Evolutionary conservation across 1,284 basidiomycete species (phyloP).

Genomic region (Cutaneotrichosporon arboriforme): DNA sequence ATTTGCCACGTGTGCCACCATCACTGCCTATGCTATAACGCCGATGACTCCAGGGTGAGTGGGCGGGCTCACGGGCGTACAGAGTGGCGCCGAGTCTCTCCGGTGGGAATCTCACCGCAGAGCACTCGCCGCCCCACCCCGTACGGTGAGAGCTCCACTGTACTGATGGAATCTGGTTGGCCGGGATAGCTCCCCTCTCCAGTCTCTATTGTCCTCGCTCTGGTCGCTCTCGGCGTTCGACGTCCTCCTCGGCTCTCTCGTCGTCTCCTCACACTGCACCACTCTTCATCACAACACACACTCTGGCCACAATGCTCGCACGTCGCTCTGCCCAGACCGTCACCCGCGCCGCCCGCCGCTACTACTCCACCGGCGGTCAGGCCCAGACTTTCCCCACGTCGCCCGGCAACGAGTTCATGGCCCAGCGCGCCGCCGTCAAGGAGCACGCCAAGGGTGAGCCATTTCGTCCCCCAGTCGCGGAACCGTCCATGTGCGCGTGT

Average conservation of each 20-base stretch:
- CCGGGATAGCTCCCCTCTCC: too few species aligned
- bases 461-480: neutral
- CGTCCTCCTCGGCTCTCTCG: slow-evolving; percentile 2
- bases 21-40: neutral
- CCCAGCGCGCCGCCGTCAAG: slow-evolving; percentile 33
- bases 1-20: neutral
- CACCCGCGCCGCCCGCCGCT: slow-evolving; percentile 23
- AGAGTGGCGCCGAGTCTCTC: neutral
- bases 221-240: neutral
- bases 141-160: neutral
- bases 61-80: neutral
- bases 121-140: too few species aligned
- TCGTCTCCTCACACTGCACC: neutral
- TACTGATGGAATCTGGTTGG: neutral
- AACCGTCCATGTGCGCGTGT: too few species aligned
- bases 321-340: slow-evolving; percentile 15
- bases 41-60: neutral
- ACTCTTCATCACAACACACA: slow-evolving; percentile 9
- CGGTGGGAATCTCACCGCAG: too few species aligned
- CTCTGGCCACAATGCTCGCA: slow-evolving; percentile 11
- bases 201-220: too few species aligned
- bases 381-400: slow-evolving; percentile 1
- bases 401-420: slow-evolving; percentile 36
- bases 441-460: slow-evolving; percentile 41
- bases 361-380: slow-evolving; percentile 6